Evolutionary conservation across 768 basidiomycete genomes (phyloP), one percentile per base, ranked within the genome.

Genomic region (Xanthoconium purpureum): DNA sequence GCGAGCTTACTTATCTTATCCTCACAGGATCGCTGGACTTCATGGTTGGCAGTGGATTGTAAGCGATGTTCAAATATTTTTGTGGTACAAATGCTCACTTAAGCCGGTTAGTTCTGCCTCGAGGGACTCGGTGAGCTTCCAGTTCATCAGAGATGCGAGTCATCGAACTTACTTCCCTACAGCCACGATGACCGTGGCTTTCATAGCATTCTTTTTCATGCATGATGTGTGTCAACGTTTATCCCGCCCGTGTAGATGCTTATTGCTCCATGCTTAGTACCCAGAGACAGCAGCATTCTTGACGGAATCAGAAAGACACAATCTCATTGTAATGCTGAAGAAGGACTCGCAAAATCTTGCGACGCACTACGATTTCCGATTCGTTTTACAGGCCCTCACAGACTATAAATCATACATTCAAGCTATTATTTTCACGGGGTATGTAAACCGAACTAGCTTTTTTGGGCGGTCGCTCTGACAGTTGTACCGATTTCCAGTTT

Each of bases 261-360:
- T 6, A 61, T 38, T n/a, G 9, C 35, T 15, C 24, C 9, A 17
- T 49, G 24, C 29, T 2, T 57, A 81, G 79, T 84, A 80, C 65
- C 82, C 84, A 30, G 78, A 79, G 58, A 85, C 83, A 1, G 83
- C 84, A 12, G 73, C 68, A 33, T 85, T 84, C 69, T 68, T 85
- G 56, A 78, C 74, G 7, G 71, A 74, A 10, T 54, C 58, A 3
- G 83, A 85, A 59, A 75, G 74, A 48, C 58, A 52, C 38, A 64
- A 70, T 50, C 65, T 83, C 6, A 55, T 76, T 15, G 29, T 1
- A n/a, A 36, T 55, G 18, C 65, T 83, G 57, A 76, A 75, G 56
- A 73, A 76, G 47, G 81, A 82, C 50, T 63, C 71, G 4, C 75
- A 75, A 57, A 73, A 74, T 59, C 76, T 77, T 32, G 73, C 78